Evolutionary conservation across 768 basidiomycete genomes (phyloP).

Genomic region (Phaeotremella skinneri): DNA sequence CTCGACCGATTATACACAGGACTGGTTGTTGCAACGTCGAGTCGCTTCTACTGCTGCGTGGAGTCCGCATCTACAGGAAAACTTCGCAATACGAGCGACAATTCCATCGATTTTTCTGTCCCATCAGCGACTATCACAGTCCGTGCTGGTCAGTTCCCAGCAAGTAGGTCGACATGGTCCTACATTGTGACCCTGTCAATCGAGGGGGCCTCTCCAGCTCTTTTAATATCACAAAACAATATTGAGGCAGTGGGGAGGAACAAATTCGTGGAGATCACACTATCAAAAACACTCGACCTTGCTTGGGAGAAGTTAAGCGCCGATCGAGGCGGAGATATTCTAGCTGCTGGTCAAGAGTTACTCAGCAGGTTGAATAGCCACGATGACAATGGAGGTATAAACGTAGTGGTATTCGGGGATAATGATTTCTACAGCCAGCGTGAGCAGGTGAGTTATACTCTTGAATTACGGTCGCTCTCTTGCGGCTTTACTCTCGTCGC

Average conservation of each 20-base stretch:
- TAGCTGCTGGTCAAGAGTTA: not conserved
- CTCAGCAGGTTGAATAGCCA: slow-evolving; percentile 12
- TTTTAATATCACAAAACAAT: slow-evolving; percentile 17
- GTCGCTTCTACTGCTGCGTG: slow-evolving; percentile 85
- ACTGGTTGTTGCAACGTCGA: slow-evolving; percentile 84
- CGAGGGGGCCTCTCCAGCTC: not conserved
- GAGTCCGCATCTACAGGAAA: slow-evolving; percentile 6
- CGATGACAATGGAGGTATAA: slow-evolving; percentile 58
- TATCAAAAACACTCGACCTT: slow-evolving; percentile 72
- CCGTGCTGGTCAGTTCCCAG: slow-evolving; percentile 84
- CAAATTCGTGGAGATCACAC: slow-evolving; percentile 86
- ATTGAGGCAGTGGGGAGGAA: slow-evolving; percentile 55
- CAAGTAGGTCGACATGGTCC: slow-evolving; percentile 64
- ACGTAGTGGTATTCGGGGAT: slow-evolving; percentile 81
- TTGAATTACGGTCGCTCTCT: not conserved
- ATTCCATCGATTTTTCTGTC: slow-evolving; percentile 4
- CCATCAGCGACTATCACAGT: slow-evolving; percentile 61
- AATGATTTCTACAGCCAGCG: slow-evolving; percentile 98
- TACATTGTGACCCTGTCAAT: slow-evolving; percentile 57
- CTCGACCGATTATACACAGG: slow-evolving; percentile 84
- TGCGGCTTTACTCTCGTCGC: not conserved
- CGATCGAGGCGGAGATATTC: slow-evolving; percentile 2
- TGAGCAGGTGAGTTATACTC: slow-evolving; percentile 62
- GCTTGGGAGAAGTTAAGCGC: slow-evolving; percentile 57
- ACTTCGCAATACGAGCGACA: not conserved